These are phyloP conservation scores for Papiliotrema laurentii DNA, from an alignment of 1,284 basidiomycete genomes.

Conservation along the genomic window DNA sequence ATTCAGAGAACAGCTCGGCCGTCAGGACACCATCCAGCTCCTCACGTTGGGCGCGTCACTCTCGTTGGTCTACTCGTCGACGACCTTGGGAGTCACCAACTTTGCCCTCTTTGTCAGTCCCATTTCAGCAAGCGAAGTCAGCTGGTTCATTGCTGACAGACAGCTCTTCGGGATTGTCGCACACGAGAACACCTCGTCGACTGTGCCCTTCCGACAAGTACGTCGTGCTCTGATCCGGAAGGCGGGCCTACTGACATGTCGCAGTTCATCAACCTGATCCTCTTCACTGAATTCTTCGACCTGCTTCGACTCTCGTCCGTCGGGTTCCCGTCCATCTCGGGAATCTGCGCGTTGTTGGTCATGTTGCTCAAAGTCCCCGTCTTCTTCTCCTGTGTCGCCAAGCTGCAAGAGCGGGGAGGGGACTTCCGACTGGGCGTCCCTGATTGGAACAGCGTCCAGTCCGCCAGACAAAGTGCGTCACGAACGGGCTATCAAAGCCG, in stretches of 20 bases:
- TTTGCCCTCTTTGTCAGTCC: conserved; percentile 37
- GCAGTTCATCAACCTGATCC: conserved; percentile 33
- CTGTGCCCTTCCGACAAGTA: conserved; percentile 23
- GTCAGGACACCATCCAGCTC: conserved; percentile 32
- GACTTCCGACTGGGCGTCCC: conserved; percentile 21
- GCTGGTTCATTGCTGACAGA: conserved; percentile 2
- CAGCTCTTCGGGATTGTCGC: conserved; percentile 40
- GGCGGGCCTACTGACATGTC: neutral
- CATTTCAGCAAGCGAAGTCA: neutral
- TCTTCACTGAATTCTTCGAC: conserved; percentile 32
- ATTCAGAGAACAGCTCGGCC: conserved; percentile 30
- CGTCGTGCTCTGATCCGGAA: neutral
- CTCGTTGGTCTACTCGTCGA: conserved; percentile 22
- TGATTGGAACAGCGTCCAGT: neutral
- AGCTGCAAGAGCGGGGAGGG: conserved; percentile 33
- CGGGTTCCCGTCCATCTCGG: conserved; percentile 15
- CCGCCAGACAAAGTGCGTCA: neutral
- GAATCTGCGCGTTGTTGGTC: conserved; percentile 20
- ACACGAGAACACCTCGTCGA: conserved; percentile 29
- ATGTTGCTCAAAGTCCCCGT: conserved; percentile 33
- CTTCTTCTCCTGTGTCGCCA: conserved; percentile 25
- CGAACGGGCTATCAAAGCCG: conserved; percentile 2
- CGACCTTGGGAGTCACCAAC: conserved; percentile 26
- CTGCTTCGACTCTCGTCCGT: conserved; percentile 16
- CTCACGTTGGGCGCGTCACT: conserved; percentile 27